Evolutionary conservation across 768 basidiomycete species (phyloP), one percentile per base, ranked within the genome.

Genomic region (Collybia mongolica): DNA sequence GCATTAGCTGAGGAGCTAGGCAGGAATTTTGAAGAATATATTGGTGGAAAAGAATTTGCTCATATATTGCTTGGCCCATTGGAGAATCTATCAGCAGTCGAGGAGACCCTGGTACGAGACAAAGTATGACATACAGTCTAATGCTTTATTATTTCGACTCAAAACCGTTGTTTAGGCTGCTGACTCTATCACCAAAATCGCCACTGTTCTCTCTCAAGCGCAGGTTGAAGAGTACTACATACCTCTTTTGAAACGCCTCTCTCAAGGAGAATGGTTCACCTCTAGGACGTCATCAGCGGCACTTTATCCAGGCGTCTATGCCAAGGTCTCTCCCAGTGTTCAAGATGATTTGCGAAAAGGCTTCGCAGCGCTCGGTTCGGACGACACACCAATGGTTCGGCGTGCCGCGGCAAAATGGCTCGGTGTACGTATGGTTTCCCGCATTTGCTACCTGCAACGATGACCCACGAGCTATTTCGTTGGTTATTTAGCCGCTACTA

Each of bases 371-470:
- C 80, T 99, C 24, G 90, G 88, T 7, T 79, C 83, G 17, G 97
- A 99, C 64, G 97, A 99, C 64, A 99, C 97, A 11, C 97, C 97
- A 20, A 99, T 99, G 97, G 96, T 98, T 52, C 79, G 95, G 61
- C 80, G 97, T 54, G 95, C 96, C 22, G 94, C 94, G 41, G 95
- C 95, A 11, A 97, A 93, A 69, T 93, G 90, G 82, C 86, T 98
- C 40, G 96, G 93, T 42, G 95, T 98, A 67, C 65, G 92, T 82
- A 20, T 32, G 36, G 29, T 48, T 22, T 44, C 37, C 40, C 44
- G 23, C 24, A 51, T 26, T n/a, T 38, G 22, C 15, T 12, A 2
- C 40, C 37, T 9, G 6, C 49, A 26, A 17, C 23, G 32, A 48
- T 45, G 39, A 44, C 35, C 17, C 11, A 32, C 11, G 32, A 32